Evolutionary conservation across 208 protist species (phyloP), one percentile per base, ranked within the genome.

Genomic region (Blechomonas ayalai): DNA sequence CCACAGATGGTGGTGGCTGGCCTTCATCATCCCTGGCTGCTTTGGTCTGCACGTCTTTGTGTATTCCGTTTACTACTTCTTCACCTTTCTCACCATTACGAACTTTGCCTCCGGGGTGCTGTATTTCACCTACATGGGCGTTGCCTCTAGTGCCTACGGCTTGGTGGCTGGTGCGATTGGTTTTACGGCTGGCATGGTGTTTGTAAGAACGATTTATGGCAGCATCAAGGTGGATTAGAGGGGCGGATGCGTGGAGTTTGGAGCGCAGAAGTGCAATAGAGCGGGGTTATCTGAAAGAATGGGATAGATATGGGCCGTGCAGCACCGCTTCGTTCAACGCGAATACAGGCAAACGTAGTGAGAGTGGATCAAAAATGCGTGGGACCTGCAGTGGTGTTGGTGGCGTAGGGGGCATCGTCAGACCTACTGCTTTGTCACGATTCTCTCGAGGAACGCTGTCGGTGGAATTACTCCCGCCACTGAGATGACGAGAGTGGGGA

Each of bases 1-100:
- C 57, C 98, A 99, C 67, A 81, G 90, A 36, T 99, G 97, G 97
- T 99, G 97, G 97, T 99, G 97, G 97, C 64, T 76, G 37, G 82
- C 91, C 8, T 98, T 97, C 67, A 62, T 97, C 19, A 89, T 88
- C 1, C 78, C 91, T 1, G 95, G 90, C 28, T 55, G 77, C 2
- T 79, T 82, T 0, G 91, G 92, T 4, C 3, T 97, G 10, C 97
- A 98, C 59, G 53, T 99, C 35, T 96, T 98, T 51, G 28, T 92
- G 0, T 97, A 97, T 57, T 70, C 71, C 8, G 31, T 97, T 18
- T 84, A 81, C 43, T 97, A 97, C 58, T 98, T 90, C 48, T 29
- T 60, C 18, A 76, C 68, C 2, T 59, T 79, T 27, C 66, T 98
- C 0, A 48, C 63, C 12, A 81, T 97, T 3, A 44, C 41, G 12